Evolutionary conservation across 345 rosid genomes (phyloP), one percentile per base, ranked within the genome.

Genomic region (Eucalyptus marginata): DNA sequence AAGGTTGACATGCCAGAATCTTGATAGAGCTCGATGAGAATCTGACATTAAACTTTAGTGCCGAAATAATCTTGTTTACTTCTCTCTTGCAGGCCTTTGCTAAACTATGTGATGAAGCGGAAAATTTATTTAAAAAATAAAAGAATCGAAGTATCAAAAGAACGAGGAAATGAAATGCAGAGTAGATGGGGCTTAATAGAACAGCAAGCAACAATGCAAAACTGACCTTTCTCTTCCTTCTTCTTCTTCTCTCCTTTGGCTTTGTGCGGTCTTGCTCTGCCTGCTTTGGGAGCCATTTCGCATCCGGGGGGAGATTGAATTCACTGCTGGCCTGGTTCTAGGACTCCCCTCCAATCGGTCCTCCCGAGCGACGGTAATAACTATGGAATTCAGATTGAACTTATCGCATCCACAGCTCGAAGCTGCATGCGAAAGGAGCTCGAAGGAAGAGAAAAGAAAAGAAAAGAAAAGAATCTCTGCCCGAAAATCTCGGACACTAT

Each of bases 241-340:
- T 93, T 97, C 94, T 94, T 97, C 95, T 95, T 96, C 36, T 96
- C 99, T 80, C 96, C 93, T 91, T 95, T 96, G 44, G 93, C 92
- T 90, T 92, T 96, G 71, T 96, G 97, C 18, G 95, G 93, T 89
- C 94, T 97, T 81, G 96, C 92, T 94, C 93, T 96, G 51, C 98
- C 95, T 15, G 98, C 92, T 89, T 94, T 97, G 29, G 99, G 99
- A 87, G 99, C 98, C 99, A 97, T 97, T 89, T 64, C 50, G 90
- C 87, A 83, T 90, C 89, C 51, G 54, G 22, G 40, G 46, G 46
- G 47, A 51, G 8, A 49, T 7, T 29, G 33, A 29, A 33, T 43
- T 17, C 13, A 44, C 87, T 22, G 49, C 7, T 25, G 40, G 31
- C 3, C 49, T 29, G 20, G 51, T 66, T 58, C 62, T 80, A 88